Conservation (phyloP, 2,329 filamentous ascomycete genomes). For the Rachicladosporium sp. region DNA sequence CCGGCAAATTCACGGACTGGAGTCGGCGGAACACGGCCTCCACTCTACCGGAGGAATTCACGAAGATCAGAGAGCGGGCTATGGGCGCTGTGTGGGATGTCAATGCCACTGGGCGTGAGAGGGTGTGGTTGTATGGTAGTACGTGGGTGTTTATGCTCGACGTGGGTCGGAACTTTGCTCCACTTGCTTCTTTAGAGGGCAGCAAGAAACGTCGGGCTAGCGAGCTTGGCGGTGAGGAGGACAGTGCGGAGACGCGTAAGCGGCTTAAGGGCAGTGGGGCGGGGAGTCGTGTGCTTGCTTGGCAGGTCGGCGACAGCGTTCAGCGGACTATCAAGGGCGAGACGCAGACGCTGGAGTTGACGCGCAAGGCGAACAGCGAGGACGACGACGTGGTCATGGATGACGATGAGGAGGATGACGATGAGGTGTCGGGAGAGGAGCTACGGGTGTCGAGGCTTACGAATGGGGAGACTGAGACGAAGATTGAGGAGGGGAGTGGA, state of each 20-base stretch:
- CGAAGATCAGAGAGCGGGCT: slow-evolving; percentile 61
- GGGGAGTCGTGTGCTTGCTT: slow-evolving; percentile 21
- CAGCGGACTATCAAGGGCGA: slow-evolving; percentile 4
- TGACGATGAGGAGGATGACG: slow-evolving; percentile 24
- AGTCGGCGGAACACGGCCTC: slow-evolving; percentile 69
- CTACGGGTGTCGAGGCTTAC: slow-evolving; percentile 1
- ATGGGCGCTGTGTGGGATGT: slow-evolving; percentile 81
- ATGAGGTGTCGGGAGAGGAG: background rate
- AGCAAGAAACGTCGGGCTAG: slow-evolving; percentile 16
- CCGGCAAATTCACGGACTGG: slow-evolving; percentile 72
- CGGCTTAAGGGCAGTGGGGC: slow-evolving; percentile 34
- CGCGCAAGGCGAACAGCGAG: slow-evolving; percentile 29
- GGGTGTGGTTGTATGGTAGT: slow-evolving; percentile 78
- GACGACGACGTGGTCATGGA: slow-evolving; percentile 28
- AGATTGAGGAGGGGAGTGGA: slow-evolving; percentile 8
- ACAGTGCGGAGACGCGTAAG: slow-evolving; percentile 19
- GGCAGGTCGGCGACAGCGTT: slow-evolving; percentile 6
- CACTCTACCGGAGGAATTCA: slow-evolving; percentile 62
- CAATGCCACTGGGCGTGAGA: slow-evolving; percentile 30
- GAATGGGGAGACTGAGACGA: slow-evolving; percentile 5
- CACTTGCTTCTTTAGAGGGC: background rate
- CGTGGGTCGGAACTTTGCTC: slow-evolving; percentile 53
- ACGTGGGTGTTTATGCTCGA: slow-evolving; percentile 91
- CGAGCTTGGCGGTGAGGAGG: slow-evolving; percentile 7
- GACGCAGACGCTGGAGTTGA: slow-evolving; percentile 9